phyloP scores from a whole-genome alignment of 306 rosid genomes.

The Citrullus colocynthis region DNA sequence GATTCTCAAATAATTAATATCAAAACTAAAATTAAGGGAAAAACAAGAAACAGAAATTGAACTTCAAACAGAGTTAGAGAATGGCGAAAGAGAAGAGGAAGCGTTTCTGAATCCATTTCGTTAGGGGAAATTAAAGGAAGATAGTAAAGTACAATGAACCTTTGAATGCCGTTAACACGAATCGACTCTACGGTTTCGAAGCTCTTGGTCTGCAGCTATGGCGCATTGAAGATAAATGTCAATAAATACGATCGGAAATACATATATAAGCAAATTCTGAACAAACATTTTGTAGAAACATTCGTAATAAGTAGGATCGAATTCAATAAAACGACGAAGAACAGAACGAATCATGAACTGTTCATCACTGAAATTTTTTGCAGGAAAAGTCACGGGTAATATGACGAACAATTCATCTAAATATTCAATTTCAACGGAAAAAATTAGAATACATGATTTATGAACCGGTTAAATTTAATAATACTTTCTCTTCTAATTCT shows the following conservation, averaged over 20 bases:
- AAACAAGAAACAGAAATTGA: neutral
- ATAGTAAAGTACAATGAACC: conserved; percentile 22
- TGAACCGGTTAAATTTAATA: neutral
- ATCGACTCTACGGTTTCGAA: conserved; percentile 38
- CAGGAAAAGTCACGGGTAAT: neutral
- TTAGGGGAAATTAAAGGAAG: conserved; percentile 5
- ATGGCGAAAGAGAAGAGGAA: conserved; percentile 2
- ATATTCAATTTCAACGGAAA: neutral
- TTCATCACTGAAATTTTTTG: neutral
- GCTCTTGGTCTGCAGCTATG: conserved; percentile 32
- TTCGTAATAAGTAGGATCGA: neutral
- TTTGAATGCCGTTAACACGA: conserved; percentile 24
- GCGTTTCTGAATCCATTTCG: conserved; percentile 10
- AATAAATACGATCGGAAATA: conserved; percentile 4
- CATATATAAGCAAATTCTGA: neutral
- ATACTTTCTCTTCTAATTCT: neutral
- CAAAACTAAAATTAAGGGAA: neutral
- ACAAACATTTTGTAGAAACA: neutral
- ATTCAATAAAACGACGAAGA: neutral
- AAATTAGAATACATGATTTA: neutral
- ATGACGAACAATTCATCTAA: neutral
- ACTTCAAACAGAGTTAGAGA: neutral
- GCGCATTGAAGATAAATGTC: conserved; percentile 12
- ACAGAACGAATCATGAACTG: neutral
- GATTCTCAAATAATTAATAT: neutral